These are phyloP conservation scores for Citrullus colocynthis DNA, from an alignment of 306 rosid species.

Conservation along the genomic window DNA sequence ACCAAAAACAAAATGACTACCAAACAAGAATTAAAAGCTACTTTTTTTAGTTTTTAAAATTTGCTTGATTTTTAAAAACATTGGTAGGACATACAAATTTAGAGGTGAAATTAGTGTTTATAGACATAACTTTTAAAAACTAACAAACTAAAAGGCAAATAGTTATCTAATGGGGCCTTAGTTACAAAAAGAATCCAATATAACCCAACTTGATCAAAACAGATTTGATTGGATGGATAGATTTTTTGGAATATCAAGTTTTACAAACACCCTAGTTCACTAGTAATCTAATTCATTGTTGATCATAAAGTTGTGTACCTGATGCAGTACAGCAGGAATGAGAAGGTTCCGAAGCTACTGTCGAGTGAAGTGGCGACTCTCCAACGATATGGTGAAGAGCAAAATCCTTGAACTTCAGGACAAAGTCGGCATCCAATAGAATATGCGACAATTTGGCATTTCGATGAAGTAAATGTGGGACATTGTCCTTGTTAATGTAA, in stretches of 20 bases:
- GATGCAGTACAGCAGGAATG: constrained; percentile 80
- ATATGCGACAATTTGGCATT: constrained; percentile 68
- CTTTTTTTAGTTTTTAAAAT: too few relatives aligned
- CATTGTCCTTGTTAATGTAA: constrained; percentile 84
- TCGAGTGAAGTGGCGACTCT: constrained; percentile 66
- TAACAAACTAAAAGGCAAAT: too few relatives aligned
- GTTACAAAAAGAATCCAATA: neutral
- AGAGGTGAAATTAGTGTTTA: too few relatives aligned
- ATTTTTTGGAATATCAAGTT: neutral
- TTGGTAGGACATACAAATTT: too few relatives aligned
- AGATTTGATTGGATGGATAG: neutral
- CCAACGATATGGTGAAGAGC: constrained; percentile 74
- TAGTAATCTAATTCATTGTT: neutral
- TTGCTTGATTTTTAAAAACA: too few relatives aligned
- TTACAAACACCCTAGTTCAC: neutral
- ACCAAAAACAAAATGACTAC: too few relatives aligned
- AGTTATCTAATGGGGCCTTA: too few relatives aligned
- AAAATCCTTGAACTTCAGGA: constrained; percentile 76
- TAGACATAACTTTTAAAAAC: too few relatives aligned
- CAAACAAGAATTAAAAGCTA: too few relatives aligned
- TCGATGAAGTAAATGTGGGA: constrained; percentile 80
- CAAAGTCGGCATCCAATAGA: constrained; percentile 63
- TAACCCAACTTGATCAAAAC: neutral
- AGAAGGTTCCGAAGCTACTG: constrained; percentile 58
- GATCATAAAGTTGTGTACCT: constrained; percentile 28